Evolutionary conservation across 208 protist genomes (phyloP).

Genomic region (Trypanosoma melophagium): DNA sequence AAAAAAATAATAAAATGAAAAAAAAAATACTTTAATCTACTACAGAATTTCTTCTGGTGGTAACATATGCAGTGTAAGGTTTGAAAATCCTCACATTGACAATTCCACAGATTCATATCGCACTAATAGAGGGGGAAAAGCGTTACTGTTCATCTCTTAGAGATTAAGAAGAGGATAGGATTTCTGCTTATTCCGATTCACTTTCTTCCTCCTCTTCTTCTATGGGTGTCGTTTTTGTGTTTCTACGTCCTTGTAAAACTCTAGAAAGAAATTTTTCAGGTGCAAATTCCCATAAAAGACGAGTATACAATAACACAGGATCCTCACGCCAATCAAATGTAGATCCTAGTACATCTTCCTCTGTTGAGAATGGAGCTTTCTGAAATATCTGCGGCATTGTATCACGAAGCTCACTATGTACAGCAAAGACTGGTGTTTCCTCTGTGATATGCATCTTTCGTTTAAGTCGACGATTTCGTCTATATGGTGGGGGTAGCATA

Average conservation of each 20-base stretch:
- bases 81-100: too few species aligned
- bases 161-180: constrained; percentile 3
- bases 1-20: too few species aligned
- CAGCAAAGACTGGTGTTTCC: constrained; percentile 52
- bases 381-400: constrained; percentile 33
- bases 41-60: too few species aligned
- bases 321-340: constrained; percentile 66
- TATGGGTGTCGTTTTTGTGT: neutral
- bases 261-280: constrained; percentile 48
- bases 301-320: constrained; percentile 62
- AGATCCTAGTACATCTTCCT: constrained; percentile 69
- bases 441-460: constrained; percentile 42
- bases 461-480: constrained; percentile 49
- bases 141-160: too few species aligned
- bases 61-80: too few species aligned
- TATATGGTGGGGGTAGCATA: constrained; percentile 56
- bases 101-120: neutral
- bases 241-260: constrained; percentile 24
- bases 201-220: neutral
- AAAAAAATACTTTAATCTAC: too few species aligned
- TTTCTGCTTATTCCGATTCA: constrained; percentile 9
- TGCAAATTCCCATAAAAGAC: constrained; percentile 74
- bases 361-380: constrained; percentile 64
- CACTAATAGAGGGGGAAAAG: neutral
- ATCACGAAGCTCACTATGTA: constrained; percentile 60